Conservation (phyloP, 1,139 yeast genomes). For the Petasospora rhodanensis region DNA sequence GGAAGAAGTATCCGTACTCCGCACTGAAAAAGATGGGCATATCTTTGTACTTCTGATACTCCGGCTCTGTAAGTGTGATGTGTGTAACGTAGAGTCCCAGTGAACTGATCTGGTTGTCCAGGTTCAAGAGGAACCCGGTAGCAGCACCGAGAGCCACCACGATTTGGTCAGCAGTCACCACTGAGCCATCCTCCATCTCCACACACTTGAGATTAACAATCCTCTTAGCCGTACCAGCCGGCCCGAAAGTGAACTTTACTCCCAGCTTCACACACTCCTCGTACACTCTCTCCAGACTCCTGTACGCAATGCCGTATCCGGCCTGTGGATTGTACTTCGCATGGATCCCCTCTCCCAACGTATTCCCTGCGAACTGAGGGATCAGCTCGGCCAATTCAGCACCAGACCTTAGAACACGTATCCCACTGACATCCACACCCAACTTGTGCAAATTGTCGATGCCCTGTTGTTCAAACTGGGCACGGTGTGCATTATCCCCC, state of each 20-base stretch:
- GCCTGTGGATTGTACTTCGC: slow-evolving; percentile 30
- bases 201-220: slow-evolving; percentile 7
- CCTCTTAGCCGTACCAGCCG: slow-evolving; percentile 30
- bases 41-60: slow-evolving; percentile 29
- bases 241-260: slow-evolving; percentile 32
- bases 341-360: slow-evolving; percentile 18
- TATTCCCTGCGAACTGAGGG: slow-evolving; percentile 29
- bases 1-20: slow-evolving; percentile 45
- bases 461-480: slow-evolving; percentile 33
- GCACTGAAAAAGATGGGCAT: slow-evolving; percentile 42
- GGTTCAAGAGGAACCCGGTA: slow-evolving; percentile 32
- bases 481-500: slow-evolving; percentile 27
- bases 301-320: slow-evolving; percentile 34
- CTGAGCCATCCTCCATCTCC: slow-evolving; percentile 8
- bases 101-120: slow-evolving; percentile 32
- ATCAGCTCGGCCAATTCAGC: slow-evolving; percentile 27
- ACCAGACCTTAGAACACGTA: slow-evolving; percentile 28
- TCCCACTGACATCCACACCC: slow-evolving; percentile 28
- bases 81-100: slow-evolving; percentile 41
- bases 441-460: slow-evolving; percentile 30
- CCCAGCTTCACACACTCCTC: slow-evolving; percentile 30
- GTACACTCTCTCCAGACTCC: slow-evolving; percentile 28
- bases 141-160: slow-evolving; percentile 37
- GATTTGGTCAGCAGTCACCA: slow-evolving; percentile 28
- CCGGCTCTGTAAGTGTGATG: slow-evolving; percentile 32